A percentile compares a stretch with the other conserved stretches of the same genome.
Conservation (phyloP, 352 stramenopile species). For the Globisporangium perplexum region DNA sequence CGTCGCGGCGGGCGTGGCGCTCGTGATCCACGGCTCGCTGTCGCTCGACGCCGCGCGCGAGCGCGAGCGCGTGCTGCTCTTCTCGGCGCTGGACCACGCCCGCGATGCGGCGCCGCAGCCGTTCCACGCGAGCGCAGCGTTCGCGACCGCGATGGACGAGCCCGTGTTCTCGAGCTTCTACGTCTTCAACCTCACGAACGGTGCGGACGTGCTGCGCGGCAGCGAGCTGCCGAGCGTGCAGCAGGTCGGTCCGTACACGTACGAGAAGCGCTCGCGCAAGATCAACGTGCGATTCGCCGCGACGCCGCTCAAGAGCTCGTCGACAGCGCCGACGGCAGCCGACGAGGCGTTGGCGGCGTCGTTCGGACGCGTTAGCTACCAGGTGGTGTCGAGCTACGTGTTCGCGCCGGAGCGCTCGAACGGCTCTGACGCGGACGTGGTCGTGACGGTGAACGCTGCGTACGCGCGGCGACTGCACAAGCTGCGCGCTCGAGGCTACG, state of each 20-base stretch:
- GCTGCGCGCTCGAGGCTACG: slow-evolving; percentile 29
- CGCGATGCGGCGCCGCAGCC: background rate
- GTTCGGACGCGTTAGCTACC: slow-evolving; percentile 48
- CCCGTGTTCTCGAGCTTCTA: slow-evolving; percentile 55
- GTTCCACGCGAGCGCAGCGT: slow-evolving; percentile 23
- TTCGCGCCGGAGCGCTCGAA: slow-evolving; percentile 56
- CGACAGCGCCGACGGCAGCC: background rate
- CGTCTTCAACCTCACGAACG: slow-evolving; percentile 71
- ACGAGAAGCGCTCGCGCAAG: slow-evolving; percentile 58
- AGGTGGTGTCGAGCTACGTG: slow-evolving; percentile 31
- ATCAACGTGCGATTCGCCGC: slow-evolving; percentile 38
- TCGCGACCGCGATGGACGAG: slow-evolving; percentile 43
- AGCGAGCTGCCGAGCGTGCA: slow-evolving; percentile 21
- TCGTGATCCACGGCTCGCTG: slow-evolving; percentile 17
- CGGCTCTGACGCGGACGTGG: slow-evolving; percentile 39
- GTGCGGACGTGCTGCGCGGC: slow-evolving; percentile 25
- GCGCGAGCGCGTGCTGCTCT: slow-evolving; percentile 9
- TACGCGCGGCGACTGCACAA: slow-evolving; percentile 55
- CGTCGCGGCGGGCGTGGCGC: slow-evolving; percentile 15
- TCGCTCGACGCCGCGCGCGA: slow-evolving; percentile 19
- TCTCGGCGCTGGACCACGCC: slow-evolving; percentile 7
- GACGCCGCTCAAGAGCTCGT: slow-evolving; percentile 6
- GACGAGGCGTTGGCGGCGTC: slow-evolving; percentile 2
- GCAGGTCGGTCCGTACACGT: slow-evolving; percentile 62
- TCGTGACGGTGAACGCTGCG: slow-evolving; percentile 54